Evolutionary conservation across 441 rosid genomes (phyloP), one percentile per base, ranked within the genome.

Genomic region (Adansonia rubrostipa): DNA sequence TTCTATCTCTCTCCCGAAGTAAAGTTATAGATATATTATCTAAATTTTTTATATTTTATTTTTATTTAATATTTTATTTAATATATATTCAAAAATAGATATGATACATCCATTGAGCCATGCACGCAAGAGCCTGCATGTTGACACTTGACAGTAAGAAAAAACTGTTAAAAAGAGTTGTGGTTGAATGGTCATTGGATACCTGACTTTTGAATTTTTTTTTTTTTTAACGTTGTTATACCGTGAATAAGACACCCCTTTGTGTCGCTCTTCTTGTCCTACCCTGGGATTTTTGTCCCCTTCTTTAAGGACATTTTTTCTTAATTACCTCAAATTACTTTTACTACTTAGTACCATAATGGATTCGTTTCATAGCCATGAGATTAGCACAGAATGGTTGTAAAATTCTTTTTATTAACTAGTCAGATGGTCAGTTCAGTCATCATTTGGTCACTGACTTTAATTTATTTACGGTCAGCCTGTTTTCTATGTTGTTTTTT

Each of bases 111-210:
- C 36, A 33, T 33, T 33, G 36, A 33, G 36, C 36, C 36, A 33
- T 33, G 36, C 36, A 33, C 36, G 36, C 36, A 5, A 42, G 8
- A 5, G 8, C 45, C 45, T 42, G 45, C 45, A 42, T 42, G 45
- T 42, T 42, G 45, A 6, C 6, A 42, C 45, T 42, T 42, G 45
- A 42, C 45, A 5, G 45, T 42, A 5, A 42, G 8, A 42, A 42
- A 5, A 42, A 42, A 42, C 45, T 42, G 45, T 42, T 33, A 33
- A 33, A 28, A 45, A 19, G 44, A 70, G 67, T 62, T 62, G 13
- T 62, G 42, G 67, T 53, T 73, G 19, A 78, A 73, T 44, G 69
- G 75, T 74, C 89, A 86, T 88, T 63, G 89, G 91, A 88, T 88
- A 20, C 89, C 84, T 73, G 72, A 66, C 86, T 72, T 71, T 19